Evolutionary conservation across 139 green algal genomes (phyloP).

Genomic region (Haematococcus lacustris): DNA sequence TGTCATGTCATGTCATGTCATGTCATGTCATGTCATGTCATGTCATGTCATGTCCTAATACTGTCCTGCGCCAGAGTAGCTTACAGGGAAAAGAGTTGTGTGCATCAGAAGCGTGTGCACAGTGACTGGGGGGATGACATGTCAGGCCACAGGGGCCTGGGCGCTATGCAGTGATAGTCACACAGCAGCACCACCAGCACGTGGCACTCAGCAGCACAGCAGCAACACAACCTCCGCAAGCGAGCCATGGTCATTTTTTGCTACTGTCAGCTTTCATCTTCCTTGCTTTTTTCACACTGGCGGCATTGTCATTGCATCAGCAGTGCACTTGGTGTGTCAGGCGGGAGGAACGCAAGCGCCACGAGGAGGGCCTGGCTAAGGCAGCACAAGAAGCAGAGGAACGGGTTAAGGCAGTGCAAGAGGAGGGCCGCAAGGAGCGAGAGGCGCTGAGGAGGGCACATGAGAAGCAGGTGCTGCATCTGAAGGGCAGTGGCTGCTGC

Average conservation of each 20-base stretch:
- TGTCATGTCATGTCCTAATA: too few relatives aligned
- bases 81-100: too few relatives aligned
- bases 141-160: too few relatives aligned
- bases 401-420: conserved; percentile 13
- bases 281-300: too few relatives aligned
- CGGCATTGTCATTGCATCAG: too few relatives aligned
- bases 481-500: conserved; percentile 1
- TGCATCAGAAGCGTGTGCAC: too few relatives aligned
- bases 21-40: too few relatives aligned
- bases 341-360: conserved; percentile 36
- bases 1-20: too few relatives aligned
- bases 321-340: too few relatives aligned
- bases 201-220: not conserved
- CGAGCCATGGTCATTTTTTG: not conserved
- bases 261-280: not conserved
- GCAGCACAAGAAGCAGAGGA: conserved; percentile 23
- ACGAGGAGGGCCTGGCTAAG: conserved; percentile 24
- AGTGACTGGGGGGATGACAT: too few relatives aligned
- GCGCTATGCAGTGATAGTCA: not conserved
- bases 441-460: conserved; percentile 26
- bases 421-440: conserved; percentile 23
- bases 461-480: conserved; percentile 30
- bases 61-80: too few relatives aligned
- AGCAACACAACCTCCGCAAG: not conserved
- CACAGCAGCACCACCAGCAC: not conserved